These are phyloP conservation scores for Antrodiella citrinella DNA, from an alignment of 768 basidiomycete species.

Conservation along the genomic window DNA sequence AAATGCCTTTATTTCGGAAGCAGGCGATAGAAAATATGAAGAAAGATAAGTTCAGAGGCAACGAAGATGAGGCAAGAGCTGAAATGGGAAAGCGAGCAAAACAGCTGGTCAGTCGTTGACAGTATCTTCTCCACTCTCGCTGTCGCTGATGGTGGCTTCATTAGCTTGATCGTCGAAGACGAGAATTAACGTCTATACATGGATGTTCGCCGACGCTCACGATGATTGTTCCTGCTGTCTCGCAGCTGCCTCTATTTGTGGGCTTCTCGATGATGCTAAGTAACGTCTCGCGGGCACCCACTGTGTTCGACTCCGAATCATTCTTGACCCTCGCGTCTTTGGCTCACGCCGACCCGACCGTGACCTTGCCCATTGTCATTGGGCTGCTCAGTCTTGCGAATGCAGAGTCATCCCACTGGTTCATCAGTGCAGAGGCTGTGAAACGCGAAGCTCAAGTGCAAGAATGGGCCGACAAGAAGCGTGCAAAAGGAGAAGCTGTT, in stretches of 20 bases:
- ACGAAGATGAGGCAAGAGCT: conserved; percentile 41
- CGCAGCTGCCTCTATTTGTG: conserved; percentile 69
- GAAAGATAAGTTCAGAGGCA: conserved; percentile 42
- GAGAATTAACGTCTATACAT: conserved; percentile 52
- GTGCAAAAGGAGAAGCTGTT: conserved; percentile 35
- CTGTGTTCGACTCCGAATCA: conserved; percentile 67
- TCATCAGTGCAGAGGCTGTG: conserved; percentile 50
- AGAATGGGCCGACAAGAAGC: conserved; percentile 36
- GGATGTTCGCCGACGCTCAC: conserved; percentile 50
- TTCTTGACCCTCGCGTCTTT: conserved; percentile 69
- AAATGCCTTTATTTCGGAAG: conserved; percentile 33
- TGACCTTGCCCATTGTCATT: conserved; percentile 57
- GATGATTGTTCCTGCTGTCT: conserved; percentile 50
- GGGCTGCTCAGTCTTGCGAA: conserved; percentile 74
- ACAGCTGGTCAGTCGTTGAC: conserved; percentile 33
- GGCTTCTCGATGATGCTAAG: conserved; percentile 52
- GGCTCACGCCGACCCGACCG: conserved; percentile 63
- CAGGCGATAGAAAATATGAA: conserved; percentile 42
- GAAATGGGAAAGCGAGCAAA: conserved; percentile 41
- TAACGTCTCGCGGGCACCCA: conserved; percentile 46
- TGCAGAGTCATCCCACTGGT: conserved; percentile 71
- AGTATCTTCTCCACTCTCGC: neutral
- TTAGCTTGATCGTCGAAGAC: too few relatives aligned
- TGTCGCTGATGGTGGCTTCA: too few relatives aligned
- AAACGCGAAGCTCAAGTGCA: conserved; percentile 41